phyloP scores from a whole-genome alignment of 495 filamentous ascomycete genomes.

The Penicillium mononematosum region DNA sequence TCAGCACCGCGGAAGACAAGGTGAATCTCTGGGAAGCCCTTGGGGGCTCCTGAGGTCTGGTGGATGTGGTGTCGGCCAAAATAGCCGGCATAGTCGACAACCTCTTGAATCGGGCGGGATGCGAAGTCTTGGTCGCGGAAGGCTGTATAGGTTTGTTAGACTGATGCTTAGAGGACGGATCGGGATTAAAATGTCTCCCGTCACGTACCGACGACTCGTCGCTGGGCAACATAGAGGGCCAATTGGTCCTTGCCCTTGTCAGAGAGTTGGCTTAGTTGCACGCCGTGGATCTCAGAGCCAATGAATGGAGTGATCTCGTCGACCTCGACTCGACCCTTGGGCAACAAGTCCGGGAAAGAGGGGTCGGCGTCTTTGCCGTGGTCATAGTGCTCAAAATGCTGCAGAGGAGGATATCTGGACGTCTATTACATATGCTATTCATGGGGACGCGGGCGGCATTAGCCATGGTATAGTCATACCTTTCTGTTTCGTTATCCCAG shows the following conservation, averaged over 20 bases:
- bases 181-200: not conserved
- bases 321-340: slow-evolving; percentile 38
- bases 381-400: slow-evolving; percentile 48
- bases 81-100: slow-evolving; percentile 56
- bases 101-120: slow-evolving; percentile 54
- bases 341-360: slow-evolving; percentile 51
- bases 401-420: slow-evolving; percentile 43
- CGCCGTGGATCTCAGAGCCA: slow-evolving; percentile 53
- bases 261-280: slow-evolving; percentile 55
- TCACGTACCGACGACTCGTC: slow-evolving; percentile 53
- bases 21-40: slow-evolving; percentile 59
- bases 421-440: not conserved
- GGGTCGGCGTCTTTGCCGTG: slow-evolving; percentile 53
- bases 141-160: slow-evolving; percentile 25
- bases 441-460: not conserved
- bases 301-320: slow-evolving; percentile 55
- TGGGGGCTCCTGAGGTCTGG: slow-evolving; percentile 59
- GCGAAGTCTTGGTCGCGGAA: slow-evolving; percentile 64
- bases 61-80: slow-evolving; percentile 65
- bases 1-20: slow-evolving; percentile 59
- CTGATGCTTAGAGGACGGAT: not conserved
- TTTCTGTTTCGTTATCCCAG: slow-evolving; percentile 59
- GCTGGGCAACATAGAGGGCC: slow-evolving; percentile 56
- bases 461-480: slow-evolving; percentile 20
- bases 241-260: slow-evolving; percentile 56